phyloP scores from a whole-genome alignment of 768 basidiomycete genomes.

The Phaeotremella fagi region DNA sequence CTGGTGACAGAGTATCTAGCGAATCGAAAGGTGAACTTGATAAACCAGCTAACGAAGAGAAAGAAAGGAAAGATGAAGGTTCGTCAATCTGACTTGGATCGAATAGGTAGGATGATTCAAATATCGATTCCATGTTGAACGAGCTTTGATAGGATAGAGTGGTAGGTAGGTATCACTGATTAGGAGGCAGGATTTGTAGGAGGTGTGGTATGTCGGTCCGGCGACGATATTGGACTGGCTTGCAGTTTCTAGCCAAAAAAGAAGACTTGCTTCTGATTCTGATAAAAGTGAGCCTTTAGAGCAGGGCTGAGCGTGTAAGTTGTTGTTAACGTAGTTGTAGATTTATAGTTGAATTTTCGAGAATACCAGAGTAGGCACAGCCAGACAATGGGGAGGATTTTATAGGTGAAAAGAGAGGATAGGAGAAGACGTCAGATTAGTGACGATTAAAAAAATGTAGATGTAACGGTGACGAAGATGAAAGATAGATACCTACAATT shows the following conservation, averaged over 20 bases:
- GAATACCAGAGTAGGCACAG: conserved; percentile 5
- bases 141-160: background rate
- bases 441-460: background rate
- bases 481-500: too few species aligned
- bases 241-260: background rate
- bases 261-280: background rate
- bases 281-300: background rate
- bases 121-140: conserved; percentile 32
- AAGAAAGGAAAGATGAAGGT: conserved; percentile 33
- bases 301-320: background rate
- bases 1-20: conserved; percentile 11
- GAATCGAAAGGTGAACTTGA: conserved; percentile 3
- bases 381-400: background rate
- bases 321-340: too few species aligned
- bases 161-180: background rate
- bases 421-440: background rate
- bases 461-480: background rate
- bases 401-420: background rate
- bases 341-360: too few species aligned
- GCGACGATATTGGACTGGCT: background rate
- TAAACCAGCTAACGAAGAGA: conserved; percentile 38
- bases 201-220: background rate
- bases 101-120: conserved; percentile 32
- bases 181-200: background rate
- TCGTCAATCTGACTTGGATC: conserved; percentile 23